Evolutionary conservation across 805 yeast genomes (phyloP), one percentile per base, ranked within the genome.

Genomic region (Sugiyamaella americana): DNA sequence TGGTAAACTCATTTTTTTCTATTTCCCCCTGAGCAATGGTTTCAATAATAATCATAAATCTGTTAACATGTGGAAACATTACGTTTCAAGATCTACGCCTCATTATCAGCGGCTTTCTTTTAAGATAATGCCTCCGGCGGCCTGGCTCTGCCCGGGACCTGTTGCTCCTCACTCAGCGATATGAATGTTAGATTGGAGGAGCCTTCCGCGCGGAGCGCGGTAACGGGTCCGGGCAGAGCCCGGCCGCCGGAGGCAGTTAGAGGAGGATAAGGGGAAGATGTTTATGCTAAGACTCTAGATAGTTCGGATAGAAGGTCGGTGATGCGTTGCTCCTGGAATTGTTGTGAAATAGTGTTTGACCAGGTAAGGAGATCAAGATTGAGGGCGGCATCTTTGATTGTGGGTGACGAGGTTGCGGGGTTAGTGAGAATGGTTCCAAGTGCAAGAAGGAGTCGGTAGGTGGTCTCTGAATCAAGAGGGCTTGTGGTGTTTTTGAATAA

Each of bases 371-470:
- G 32, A 13, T 26, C 32, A 8, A 26, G 32, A 26, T 26, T 26
- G 13, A 26, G 8, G 13, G 32, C 32, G 13, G 32, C 32, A 26
- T 26, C 32, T 26, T 26, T 26, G 13, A 26, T 26, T 8, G 32
- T 26, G 32, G 32, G 11, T 26, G 32, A 26, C 13, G 32, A 18
- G 18, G 37, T 13, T 35, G 6, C 18, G 11, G 17, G 10, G 11
- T 38, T 38, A 5, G 41, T 11, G 13, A 38, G 41, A 16, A 80
- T 52, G 40, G 86, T 84, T 2, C 93, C 94, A 48, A 70, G 72
- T 0, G 84, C 80, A 21, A 85, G 69, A 8, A 74, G 52, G 19
- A 80, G 53, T 58, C 95, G 72, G 61, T 85, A 86, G 0, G 79
- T 76, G 2, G 88, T 77, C 62, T 86, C 95, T 35, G 78, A 73